Evolutionary conservation across 768 basidiomycete species (phyloP).

Genomic region (Pulveroboletus frians): DNA sequence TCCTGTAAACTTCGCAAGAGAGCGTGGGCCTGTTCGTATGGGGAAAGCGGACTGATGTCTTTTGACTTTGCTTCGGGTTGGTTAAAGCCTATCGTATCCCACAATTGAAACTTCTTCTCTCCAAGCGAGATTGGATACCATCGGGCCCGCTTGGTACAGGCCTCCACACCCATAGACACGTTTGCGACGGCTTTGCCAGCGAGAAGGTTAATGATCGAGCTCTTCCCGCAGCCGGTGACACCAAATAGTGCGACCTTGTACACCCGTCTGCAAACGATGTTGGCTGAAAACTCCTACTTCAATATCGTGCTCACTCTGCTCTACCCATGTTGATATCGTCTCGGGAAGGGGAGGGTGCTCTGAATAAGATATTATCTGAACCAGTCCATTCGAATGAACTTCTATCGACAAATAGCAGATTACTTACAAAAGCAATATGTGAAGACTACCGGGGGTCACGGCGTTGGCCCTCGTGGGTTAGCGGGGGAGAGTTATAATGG

Average conservation of each 20-base stretch:
- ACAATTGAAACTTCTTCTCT: constrained; percentile 24
- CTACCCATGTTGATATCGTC: constrained; percentile 3
- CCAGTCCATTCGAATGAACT: neutral
- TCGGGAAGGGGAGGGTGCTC: neutral
- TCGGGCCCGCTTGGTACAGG: constrained; percentile 31
- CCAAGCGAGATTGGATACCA: constrained; percentile 20
- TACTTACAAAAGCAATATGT: constrained; percentile 5
- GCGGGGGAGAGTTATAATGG: neutral
- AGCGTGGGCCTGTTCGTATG: constrained; percentile 28
- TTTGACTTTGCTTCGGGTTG: constrained; percentile 16
- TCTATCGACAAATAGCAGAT: neutral
- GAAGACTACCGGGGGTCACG: neutral
- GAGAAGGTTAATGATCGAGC: constrained; percentile 29
- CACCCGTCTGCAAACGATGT: constrained; percentile 13
- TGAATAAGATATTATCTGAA: neutral
- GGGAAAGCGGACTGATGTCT: constrained; percentile 13
- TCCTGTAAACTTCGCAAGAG: constrained; percentile 31
- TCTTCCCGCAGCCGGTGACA: constrained; percentile 28
- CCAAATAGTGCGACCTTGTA: constrained; percentile 27
- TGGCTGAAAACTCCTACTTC: neutral
- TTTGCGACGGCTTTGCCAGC: constrained; percentile 23
- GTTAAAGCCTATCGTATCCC: constrained; percentile 33
- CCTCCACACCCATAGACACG: constrained; percentile 26
- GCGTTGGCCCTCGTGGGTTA: neutral
- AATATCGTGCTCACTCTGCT: constrained; percentile 13